These are phyloP conservation scores for Triticum urartu DNA, from an alignment of 176 grass and related monocot genomes.

Conservation along the genomic window DNA sequence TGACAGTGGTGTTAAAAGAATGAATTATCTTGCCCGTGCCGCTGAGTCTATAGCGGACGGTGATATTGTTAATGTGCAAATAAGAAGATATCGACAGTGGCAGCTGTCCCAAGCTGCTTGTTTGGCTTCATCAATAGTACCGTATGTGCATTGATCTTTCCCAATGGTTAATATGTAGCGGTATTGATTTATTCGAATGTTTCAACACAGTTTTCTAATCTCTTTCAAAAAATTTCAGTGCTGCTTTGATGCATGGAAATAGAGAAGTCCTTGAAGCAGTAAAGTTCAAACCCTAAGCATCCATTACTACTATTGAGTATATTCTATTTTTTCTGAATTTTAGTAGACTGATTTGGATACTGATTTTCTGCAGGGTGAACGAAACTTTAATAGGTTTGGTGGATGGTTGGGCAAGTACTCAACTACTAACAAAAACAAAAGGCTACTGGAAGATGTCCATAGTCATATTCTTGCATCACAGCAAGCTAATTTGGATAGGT, in stretches of 20 bases:
- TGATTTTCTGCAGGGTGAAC: conserved; percentile 73
- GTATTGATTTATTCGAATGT: conserved; percentile 30
- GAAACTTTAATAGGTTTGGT: conserved; percentile 99
- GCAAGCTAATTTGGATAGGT: conserved; percentile 89
- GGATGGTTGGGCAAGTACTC: conserved; percentile 99
- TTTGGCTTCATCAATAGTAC: conserved; percentile 89
- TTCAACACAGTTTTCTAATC: conserved; percentile 1
- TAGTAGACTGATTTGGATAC: conserved; percentile 22
- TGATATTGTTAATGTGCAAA: conserved; percentile 98
- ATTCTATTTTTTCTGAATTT: conserved; percentile 32
- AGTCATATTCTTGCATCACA: conserved; percentile 91
- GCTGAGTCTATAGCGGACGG: conserved; percentile 87
- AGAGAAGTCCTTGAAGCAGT: conserved; percentile 89
- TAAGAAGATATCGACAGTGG: conserved; percentile 98
- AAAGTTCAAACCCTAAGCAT: conserved; percentile 40
- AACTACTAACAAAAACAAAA: conserved; percentile 85
- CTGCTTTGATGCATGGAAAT: conserved; percentile 88
- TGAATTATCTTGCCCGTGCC: conserved; percentile 72
- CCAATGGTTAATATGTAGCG: not conserved
- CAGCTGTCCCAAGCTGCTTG: conserved; percentile 91
- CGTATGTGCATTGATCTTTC: conserved; percentile 61
- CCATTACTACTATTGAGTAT: conserved; percentile 19
- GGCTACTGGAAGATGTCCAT: conserved; percentile 94
- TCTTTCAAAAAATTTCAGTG: conserved; percentile 52
- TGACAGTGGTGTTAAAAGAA: conserved; percentile 94